Evolutionary conservation across 495 filamentous ascomycete genomes (phyloP).

Genomic region (Pyronema omphalodes): DNA sequence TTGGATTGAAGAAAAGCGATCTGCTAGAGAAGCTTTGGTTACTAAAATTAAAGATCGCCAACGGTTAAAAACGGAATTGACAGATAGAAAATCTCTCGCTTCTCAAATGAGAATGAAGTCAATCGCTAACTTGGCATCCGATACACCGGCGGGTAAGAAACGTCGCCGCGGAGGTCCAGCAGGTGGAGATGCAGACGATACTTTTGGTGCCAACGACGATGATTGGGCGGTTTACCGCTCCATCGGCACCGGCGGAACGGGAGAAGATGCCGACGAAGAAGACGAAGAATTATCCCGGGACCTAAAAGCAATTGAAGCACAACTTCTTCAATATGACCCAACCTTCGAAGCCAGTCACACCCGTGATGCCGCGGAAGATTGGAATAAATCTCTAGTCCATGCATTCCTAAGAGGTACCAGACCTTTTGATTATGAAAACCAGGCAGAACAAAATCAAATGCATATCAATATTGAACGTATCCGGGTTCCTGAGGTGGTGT

Average conservation of each 20-base stretch:
- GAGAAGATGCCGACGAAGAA: conserved; percentile 51
- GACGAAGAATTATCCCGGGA: conserved; percentile 61
- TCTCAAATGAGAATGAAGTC: conserved; percentile 95
- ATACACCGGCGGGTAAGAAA: conserved; percentile 59
- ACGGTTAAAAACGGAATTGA: conserved; percentile 74
- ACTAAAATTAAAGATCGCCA: conserved; percentile 84
- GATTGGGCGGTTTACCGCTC: conserved; percentile 94
- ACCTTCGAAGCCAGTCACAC: conserved; percentile 80
- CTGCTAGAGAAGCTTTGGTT: conserved; percentile 53
- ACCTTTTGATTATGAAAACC: conserved; percentile 62
- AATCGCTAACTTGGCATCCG: conserved; percentile 88
- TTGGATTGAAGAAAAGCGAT: conserved; percentile 69
- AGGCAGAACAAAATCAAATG: conserved; percentile 67
- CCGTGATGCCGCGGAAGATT: conserved; percentile 77
- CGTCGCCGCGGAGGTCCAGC: conserved; percentile 38
- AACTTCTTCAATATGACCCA: conserved; percentile 71
- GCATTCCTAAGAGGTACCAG: conserved; percentile 74
- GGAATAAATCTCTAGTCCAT: conserved; percentile 79
- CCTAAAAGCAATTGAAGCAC: conserved; percentile 58
- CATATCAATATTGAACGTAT: conserved; percentile 96
- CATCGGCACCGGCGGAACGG: conserved; percentile 54
- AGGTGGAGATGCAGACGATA: conserved; percentile 46
- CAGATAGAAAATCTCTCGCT: conserved; percentile 88
- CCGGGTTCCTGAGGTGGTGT: conserved; percentile 85
- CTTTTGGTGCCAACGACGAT: conserved; percentile 90